phyloP scores from a whole-genome alignment of 2,329 filamentous ascomycete species.

The Fusarium proliferatum region DNA sequence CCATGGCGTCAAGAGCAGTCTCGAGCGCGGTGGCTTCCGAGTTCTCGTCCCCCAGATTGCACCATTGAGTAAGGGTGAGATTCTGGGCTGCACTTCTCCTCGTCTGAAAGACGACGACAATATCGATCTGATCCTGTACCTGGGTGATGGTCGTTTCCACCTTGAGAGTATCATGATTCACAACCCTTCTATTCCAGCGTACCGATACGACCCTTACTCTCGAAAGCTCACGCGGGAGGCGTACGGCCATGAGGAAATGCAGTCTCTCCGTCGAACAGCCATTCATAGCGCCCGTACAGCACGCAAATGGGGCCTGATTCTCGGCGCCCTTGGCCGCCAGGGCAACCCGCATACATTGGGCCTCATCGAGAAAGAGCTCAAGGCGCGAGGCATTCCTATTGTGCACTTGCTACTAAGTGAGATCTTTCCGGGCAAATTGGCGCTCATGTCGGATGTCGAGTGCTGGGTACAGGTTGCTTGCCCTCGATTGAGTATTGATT shows the following conservation, averaged over 20 bases:
- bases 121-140: slow-evolving; percentile 85
- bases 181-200: slow-evolving; percentile 89
- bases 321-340: slow-evolving; percentile 91
- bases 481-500: slow-evolving; percentile 96
- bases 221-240: slow-evolving; percentile 89
- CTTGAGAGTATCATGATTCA: slow-evolving; percentile 99
- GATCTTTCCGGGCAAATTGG: slow-evolving; percentile 95
- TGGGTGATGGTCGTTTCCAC: slow-evolving; percentile 94
- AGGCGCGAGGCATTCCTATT: slow-evolving; percentile 77
- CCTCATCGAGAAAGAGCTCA: slow-evolving; percentile 83
- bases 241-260: slow-evolving; percentile 93
- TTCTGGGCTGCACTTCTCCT: slow-evolving; percentile 96
- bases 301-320: slow-evolving; percentile 92
- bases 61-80: slow-evolving; percentile 93
- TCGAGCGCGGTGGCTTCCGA: slow-evolving; percentile 86
- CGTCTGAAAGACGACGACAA: slow-evolving; percentile 66
- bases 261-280: slow-evolving; percentile 79
- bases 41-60: slow-evolving; percentile 92
- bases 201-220: slow-evolving; percentile 97
- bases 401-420: slow-evolving; percentile 90
- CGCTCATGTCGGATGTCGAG: slow-evolving; percentile 92
- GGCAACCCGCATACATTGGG: slow-evolving; percentile 94
- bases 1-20: slow-evolving; percentile 80
- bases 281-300: slow-evolving; percentile 81
- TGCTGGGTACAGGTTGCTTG: slow-evolving; percentile 99